These are phyloP conservation scores for Warburgia ugandensis DNA, from an alignment of 164 flowering plant species.

Conservation along the genomic window DNA sequence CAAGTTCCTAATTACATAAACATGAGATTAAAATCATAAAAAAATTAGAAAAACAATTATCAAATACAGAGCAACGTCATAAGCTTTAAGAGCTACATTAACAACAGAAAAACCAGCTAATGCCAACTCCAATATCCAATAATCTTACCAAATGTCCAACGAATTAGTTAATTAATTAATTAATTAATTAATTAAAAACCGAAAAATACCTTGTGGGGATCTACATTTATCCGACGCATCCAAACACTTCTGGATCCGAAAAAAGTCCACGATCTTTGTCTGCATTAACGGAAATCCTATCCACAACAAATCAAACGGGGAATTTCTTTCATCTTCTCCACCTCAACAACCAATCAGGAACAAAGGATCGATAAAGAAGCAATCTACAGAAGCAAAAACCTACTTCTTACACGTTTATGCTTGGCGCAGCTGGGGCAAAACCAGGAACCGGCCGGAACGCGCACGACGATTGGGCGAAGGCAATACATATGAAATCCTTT, in stretches of 20 bases:
- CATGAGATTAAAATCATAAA: no score
- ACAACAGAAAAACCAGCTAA: no score
- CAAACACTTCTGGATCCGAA: constrained; percentile 38
- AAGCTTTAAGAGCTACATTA: no score
- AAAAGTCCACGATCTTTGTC: constrained; percentile 57
- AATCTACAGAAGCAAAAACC: constrained; percentile 8
- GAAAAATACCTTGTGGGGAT: constrained; percentile 33
- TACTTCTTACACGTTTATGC: constrained; percentile 32
- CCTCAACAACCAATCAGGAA: not conserved
- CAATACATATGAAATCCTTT: constrained; percentile 58
- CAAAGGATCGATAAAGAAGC: not conserved
- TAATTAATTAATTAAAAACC: no score
- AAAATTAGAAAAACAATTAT: no score
- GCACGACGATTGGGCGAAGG: constrained; percentile 49
- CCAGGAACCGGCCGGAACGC: constrained; percentile 62
- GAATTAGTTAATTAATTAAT: no score
- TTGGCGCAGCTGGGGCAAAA: constrained; percentile 46
- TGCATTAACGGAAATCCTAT: constrained; percentile 42
- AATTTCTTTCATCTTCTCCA: not conserved
- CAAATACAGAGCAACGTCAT: no score
- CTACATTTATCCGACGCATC: constrained; percentile 14
- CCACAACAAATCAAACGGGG: not conserved
- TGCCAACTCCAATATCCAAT: no score
- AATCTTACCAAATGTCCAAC: no score
- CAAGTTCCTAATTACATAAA: no score